Evolutionary conservation across 1,139 yeast genomes (phyloP), one percentile per base, ranked within the genome.

Genomic region (Pichiaceae sp.): DNA sequence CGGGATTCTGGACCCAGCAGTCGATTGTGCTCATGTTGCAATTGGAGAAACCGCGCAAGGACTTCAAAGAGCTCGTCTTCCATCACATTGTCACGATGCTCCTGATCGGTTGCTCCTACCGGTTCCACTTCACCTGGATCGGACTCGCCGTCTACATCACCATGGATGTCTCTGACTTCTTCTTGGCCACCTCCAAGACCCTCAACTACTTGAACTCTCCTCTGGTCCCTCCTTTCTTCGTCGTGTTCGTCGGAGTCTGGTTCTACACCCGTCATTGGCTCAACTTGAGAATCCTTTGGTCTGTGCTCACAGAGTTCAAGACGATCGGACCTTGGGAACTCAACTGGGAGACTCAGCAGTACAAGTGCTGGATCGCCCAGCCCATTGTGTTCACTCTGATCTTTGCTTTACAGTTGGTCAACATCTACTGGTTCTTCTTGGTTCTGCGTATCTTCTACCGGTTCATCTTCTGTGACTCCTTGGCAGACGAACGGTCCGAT

Each of bases 1-100:
- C 97, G 5, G 84, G 96, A 2, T 91, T 86, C 60, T 91, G 99
- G 99, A 78, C 87, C 15, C 99, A 91, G 63, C 98, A 91, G 62
- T 80, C 93, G 1, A 76, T 84, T 31, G 81, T 91, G 20, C 67
- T 91, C 44, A 63, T 78, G 39, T 67, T 93, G 47, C 95, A 84
- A 59, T 70, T 91, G 44, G 99, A 91, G 60, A 86, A 86, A 59
- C 97, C 96, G 40, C 73, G 99, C 59, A 87, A 86, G 60, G 99
- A 91, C 59, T 89, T 80, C 60, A 68, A 77, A 50, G 98, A 91
- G 61, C 72, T 91, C 45, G 87, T 89, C 17, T 78, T 87, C 61
- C 99, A 91, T 59, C 99, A 91, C 59, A 73, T 91, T 45, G 78
- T 91, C 42, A 93, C 99, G 26, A 78, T 91, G 56, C 77, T 91